These are phyloP conservation scores for Pezicula radicicola DNA, from an alignment of 2,329 filamentous ascomycete species.

Conservation along the genomic window DNA sequence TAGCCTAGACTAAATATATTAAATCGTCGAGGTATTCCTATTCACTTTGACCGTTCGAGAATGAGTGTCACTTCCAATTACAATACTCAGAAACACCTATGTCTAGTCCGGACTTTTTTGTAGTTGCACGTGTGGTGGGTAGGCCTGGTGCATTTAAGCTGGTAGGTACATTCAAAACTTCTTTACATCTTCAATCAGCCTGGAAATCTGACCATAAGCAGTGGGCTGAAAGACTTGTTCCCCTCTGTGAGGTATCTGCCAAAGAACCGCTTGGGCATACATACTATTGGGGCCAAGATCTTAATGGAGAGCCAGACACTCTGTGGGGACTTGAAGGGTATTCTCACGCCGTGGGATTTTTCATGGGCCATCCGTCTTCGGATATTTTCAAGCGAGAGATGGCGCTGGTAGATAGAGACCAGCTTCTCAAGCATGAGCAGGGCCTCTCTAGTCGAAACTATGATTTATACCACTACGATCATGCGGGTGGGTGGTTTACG, in stretches of 20 bases:
- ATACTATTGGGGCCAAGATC: conserved; percentile 17
- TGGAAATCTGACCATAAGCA: too few species aligned
- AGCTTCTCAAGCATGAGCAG: conserved; percentile 9
- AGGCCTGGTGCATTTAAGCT: neutral
- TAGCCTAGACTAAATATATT: too few species aligned
- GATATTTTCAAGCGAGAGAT: conserved; percentile 17
- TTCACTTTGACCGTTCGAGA: too few species aligned
- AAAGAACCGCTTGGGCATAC: conserved; percentile 14
- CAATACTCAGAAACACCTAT: neutral
- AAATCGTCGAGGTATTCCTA: too few species aligned
- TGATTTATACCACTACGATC: conserved; percentile 18
- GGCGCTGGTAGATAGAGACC: conserved; percentile 12
- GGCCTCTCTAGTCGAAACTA: conserved; percentile 12
- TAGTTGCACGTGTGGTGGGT: neutral
- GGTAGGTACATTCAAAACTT: neutral
- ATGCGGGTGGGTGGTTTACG: conserved; percentile 9
- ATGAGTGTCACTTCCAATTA: too few species aligned
- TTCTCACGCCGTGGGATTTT: conserved; percentile 17
- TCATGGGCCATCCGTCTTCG: conserved; percentile 15
- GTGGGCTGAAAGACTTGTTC: conserved; percentile 2
- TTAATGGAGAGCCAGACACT: conserved; percentile 16
- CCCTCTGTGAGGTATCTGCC: conserved; percentile 14
- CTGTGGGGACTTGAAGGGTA: conserved; percentile 19
- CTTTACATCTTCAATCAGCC: neutral
- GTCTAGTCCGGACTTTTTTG: neutral